These are phyloP conservation scores for Metschnikowia koreensis DNA, from an alignment of 805 yeast species.

Conservation along the genomic window DNA sequence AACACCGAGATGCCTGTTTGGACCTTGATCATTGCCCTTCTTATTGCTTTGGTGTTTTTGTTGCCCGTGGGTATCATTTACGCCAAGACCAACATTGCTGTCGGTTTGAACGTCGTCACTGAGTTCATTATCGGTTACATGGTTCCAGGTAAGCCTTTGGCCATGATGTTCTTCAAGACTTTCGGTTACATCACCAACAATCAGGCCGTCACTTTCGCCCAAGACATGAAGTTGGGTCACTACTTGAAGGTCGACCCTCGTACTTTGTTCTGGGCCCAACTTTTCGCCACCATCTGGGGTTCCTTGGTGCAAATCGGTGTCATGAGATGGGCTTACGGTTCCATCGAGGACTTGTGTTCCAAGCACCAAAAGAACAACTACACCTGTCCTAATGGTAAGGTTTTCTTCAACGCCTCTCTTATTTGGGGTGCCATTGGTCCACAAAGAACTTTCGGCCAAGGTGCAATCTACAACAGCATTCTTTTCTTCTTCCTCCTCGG, in stretches of 20 bases:
- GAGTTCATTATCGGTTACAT: slow-evolving; percentile 44
- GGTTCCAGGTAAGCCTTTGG: slow-evolving; percentile 48
- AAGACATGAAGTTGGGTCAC: slow-evolving; percentile 46
- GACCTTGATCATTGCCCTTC: slow-evolving; percentile 37
- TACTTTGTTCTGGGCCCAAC: slow-evolving; percentile 42
- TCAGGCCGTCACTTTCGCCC: slow-evolving; percentile 49
- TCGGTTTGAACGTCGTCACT: slow-evolving; percentile 43
- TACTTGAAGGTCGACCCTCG: slow-evolving; percentile 44
- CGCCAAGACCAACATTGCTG: slow-evolving; percentile 36
- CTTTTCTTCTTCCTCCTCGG: slow-evolving; percentile 42
- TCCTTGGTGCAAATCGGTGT: slow-evolving; percentile 40
- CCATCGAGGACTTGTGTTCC: slow-evolving; percentile 35
- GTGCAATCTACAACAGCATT: slow-evolving; percentile 16
- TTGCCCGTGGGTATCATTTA: slow-evolving; percentile 40
- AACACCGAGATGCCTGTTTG: slow-evolving; percentile 44
- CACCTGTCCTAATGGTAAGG: slow-evolving; percentile 43
- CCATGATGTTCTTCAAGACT: slow-evolving; percentile 48
- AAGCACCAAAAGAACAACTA: slow-evolving; percentile 28
- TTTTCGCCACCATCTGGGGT: slow-evolving; percentile 43
- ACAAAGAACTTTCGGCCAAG: slow-evolving; percentile 16
- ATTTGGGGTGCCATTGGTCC: slow-evolving; percentile 47
- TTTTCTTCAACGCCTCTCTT: slow-evolving; percentile 42
- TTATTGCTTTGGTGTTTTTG: slow-evolving; percentile 39
- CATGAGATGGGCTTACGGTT: slow-evolving; percentile 42
- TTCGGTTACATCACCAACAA: slow-evolving; percentile 48